A percentile compares a stretch with the other conserved stretches of the same genome.
Evolutionary conservation across 768 basidiomycete species (phyloP).

Genomic region (Kwoniella heveanensis): DNA sequence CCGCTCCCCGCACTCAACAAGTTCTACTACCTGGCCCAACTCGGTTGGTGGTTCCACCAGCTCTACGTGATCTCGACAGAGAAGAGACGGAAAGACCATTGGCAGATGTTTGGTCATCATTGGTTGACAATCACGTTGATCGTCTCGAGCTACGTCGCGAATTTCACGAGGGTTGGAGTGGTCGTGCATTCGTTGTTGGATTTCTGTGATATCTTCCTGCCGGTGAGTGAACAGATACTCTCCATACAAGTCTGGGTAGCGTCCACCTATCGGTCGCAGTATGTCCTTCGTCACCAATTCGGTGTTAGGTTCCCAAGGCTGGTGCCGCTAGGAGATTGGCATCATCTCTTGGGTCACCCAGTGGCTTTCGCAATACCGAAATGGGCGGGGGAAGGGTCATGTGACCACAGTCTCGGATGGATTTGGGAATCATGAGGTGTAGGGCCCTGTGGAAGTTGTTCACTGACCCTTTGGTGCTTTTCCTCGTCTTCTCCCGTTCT

Average conservation of each 20-base stretch:
- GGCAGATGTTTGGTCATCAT: conserved; percentile 96
- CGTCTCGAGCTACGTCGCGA: conserved; percentile 72
- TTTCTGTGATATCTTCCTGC: conserved; percentile 85
- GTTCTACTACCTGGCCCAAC: conserved; percentile 82
- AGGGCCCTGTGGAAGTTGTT: too few relatives aligned
- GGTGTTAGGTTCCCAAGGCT: too few relatives aligned
- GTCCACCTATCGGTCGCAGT: too few relatives aligned
- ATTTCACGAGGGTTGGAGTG: conserved; percentile 86
- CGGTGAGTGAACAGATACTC: conserved; percentile 76
- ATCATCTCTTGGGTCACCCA: too few relatives aligned
- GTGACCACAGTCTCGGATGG: too few relatives aligned
- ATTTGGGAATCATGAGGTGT: too few relatives aligned
- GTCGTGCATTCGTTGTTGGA: conserved; percentile 92
- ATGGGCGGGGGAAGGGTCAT: too few relatives aligned
- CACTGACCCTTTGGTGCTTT: neutral
- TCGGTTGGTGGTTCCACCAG: conserved; percentile 88
- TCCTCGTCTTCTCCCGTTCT: too few relatives aligned
- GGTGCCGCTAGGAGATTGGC: too few relatives aligned
- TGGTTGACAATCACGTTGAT: conserved; percentile 82
- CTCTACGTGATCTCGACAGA: conserved; percentile 90
- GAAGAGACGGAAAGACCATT: conserved; percentile 85
- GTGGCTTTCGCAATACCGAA: too few relatives aligned
- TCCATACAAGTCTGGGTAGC: too few relatives aligned
- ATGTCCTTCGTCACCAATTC: too few relatives aligned
- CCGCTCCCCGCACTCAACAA: conserved; percentile 80